Evolutionary conservation across 1,139 yeast species (phyloP).

Genomic region (Protomyces pachydermus): DNA sequence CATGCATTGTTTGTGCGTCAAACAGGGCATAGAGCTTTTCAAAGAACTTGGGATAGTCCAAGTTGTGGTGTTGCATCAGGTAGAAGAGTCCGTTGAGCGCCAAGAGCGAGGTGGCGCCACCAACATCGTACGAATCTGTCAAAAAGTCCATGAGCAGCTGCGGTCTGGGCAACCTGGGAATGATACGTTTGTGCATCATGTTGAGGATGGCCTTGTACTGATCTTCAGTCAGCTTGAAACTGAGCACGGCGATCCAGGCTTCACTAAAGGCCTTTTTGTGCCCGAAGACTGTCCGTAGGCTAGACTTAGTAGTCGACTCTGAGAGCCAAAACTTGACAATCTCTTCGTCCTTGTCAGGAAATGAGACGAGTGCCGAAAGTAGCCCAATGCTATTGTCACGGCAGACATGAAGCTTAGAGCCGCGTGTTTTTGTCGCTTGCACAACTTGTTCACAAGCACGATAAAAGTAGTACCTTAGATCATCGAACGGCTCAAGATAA

Average conservation of each 20-base stretch:
- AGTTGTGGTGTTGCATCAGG: constrained; percentile 71
- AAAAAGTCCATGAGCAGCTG: constrained; percentile 85
- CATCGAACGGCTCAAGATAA: constrained; percentile 48
- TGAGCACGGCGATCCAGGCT: constrained; percentile 57
- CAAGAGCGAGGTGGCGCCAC: constrained; percentile 46
- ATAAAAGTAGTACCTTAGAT: constrained; percentile 37
- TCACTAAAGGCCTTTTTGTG: constrained; percentile 68
- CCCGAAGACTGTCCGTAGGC: constrained; percentile 34
- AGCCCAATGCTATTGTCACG: constrained; percentile 26
- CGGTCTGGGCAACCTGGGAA: constrained; percentile 77
- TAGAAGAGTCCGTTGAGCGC: constrained; percentile 85
- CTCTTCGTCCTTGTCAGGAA: constrained; percentile 26
- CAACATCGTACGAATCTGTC: constrained; percentile 74
- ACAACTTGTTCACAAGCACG: constrained; percentile 25
- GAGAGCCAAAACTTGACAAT: constrained; percentile 28
- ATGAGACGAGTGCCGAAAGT: constrained; percentile 24
- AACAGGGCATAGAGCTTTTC: constrained; percentile 73
- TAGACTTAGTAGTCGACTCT: constrained; percentile 24
- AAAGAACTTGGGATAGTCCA: constrained; percentile 91
- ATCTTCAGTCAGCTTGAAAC: constrained; percentile 44
- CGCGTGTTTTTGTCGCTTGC: constrained; percentile 7
- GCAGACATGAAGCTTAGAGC: constrained; percentile 2
- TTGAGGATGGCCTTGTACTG: constrained; percentile 69
- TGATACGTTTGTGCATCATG: constrained; percentile 73
- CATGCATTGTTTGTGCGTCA: constrained; percentile 65